phyloP scores from a whole-genome alignment of 2,329 filamentous ascomycete species.

The Colletotrichum tanaceti region DNA sequence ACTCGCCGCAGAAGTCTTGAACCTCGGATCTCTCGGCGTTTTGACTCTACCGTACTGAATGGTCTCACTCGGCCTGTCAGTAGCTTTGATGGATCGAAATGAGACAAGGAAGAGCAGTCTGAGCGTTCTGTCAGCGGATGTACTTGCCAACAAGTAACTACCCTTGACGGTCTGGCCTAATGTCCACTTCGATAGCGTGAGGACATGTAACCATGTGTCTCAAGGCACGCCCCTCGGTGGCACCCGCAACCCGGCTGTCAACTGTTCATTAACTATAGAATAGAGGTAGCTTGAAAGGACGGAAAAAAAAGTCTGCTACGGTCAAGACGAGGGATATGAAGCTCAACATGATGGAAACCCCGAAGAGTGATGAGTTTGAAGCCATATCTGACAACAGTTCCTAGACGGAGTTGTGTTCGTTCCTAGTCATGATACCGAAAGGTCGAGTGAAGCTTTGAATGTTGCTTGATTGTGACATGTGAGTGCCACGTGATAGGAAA shows the following conservation, averaged over 20 bases:
- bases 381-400: neutral
- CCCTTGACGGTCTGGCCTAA: constrained; percentile 6
- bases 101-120: neutral
- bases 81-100: neutral
- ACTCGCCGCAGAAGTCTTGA: neutral
- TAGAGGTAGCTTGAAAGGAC: constrained; percentile 14
- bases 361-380: neutral
- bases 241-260: neutral
- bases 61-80: neutral
- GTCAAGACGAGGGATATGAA: neutral
- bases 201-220: constrained; percentile 24
- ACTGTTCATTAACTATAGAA: no score
- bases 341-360: neutral
- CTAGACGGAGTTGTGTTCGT: neutral
- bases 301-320: neutral
- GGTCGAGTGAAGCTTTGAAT: neutral
- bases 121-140: neutral
- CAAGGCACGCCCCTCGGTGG: neutral
- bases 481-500: neutral
- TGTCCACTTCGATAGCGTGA: constrained; percentile 19
- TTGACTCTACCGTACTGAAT: neutral
- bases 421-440: no score
- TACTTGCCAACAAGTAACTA: neutral
- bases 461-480: neutral
- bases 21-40: neutral